Base-by-base conservation (phyloP, 1,284 basidiomycete genomes). In the Mycosarcoma mackinlayi region DNA sequence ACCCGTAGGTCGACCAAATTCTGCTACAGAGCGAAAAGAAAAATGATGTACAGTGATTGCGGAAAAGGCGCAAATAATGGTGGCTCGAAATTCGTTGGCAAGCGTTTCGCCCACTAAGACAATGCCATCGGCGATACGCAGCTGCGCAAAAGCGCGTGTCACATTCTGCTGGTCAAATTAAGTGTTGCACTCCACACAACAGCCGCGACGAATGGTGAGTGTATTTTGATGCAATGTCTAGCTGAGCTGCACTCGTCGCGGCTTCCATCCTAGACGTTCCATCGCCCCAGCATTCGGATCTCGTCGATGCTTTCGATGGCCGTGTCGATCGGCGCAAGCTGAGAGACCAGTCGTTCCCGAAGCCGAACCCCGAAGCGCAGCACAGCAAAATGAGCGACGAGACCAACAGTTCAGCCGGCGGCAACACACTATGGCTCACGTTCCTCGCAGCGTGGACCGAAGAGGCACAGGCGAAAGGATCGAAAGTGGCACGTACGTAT, bases 351-450 rank as follows among this genome's bases (percentile, higher is more conserved):
- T 30, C 18, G 13, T 6, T 31, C 28, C 41, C 18, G 27, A 5
- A 19, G 11, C 33, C 37, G 18, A 33, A 39, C 25, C 14, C 18
- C 3, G n/a, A 8, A 10, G 21, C 37, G 3, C 4, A 2, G 24
- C 2, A 3, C 16, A 7, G 9, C 19, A 23, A 31, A 3, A 66
- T 60, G 63, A 52, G 34, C 24, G 25, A 34, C 39, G 52, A 55
- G 25, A 24, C 37, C 25, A 37, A 47, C 28, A 56, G 47, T 30
- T 55, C 57, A 23, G 63, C 57, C 8, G 63, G 57, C 18, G 58
- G 66, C 28, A 76, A 76, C 27, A 59, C 61, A 27, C 63, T 79
- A 3, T 79, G 78, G 78, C 61, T 79, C 28, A 58, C 57, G 14
- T 75, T 79, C 48, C 49, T 79, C 6, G 48, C 67, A 9, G 49